Evolutionary conservation across 495 filamentous ascomycete genomes (phyloP).

Genomic region (Trichoderma orchidacearum): DNA sequence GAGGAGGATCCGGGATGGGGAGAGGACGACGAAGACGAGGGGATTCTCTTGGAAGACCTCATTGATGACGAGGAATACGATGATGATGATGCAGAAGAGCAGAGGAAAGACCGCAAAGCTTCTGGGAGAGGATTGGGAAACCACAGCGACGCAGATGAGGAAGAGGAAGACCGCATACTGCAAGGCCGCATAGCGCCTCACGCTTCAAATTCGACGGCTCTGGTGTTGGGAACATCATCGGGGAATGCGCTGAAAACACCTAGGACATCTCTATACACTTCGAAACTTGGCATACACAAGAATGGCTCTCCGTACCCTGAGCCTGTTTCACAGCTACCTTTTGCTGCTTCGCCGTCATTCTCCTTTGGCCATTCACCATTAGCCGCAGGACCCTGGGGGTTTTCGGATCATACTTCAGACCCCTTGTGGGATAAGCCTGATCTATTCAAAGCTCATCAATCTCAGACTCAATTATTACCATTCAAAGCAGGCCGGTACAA

Average conservation of each 20-base stretch:
- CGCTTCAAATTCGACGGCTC: background rate
- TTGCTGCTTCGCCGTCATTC: background rate
- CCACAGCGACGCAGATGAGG: background rate
- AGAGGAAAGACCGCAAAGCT: background rate
- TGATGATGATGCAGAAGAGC: background rate
- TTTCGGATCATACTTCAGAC: background rate
- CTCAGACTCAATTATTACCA: background rate
- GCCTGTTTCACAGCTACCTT: background rate
- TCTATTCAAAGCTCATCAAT: background rate
- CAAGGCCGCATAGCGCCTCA: constrained; percentile 4
- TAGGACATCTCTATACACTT: background rate
- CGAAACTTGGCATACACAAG: background rate
- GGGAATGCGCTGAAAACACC: background rate
- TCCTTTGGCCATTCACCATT: background rate
- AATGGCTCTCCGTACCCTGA: background rate
- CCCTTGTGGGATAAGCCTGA: background rate
- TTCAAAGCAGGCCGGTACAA: background rate
- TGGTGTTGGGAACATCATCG: background rate
- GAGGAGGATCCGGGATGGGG: constrained; percentile 5
- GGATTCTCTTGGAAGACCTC: constrained; percentile 8
- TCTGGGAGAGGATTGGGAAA: background rate
- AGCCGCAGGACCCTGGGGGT: background rate
- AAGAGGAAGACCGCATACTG: constrained; percentile 12
- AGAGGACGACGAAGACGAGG: constrained; percentile 13
- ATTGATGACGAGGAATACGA: background rate